Conservation (phyloP, 2,329 filamentous ascomycete genomes). For the Epichloe hybrida region DNA sequence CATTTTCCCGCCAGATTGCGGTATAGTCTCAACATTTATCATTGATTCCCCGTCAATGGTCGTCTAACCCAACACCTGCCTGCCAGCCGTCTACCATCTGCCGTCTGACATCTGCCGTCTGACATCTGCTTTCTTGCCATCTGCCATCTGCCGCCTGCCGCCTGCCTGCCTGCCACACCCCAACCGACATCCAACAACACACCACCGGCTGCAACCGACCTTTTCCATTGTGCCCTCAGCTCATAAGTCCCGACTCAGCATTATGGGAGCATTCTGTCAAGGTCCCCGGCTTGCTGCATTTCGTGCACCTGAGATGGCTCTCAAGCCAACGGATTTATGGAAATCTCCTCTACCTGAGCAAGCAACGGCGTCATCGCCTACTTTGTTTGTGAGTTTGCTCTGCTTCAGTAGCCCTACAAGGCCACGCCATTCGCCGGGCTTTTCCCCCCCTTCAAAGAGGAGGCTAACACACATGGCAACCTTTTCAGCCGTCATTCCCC, state of each 20-base stretch:
- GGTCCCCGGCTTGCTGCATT: conserved; percentile 1
- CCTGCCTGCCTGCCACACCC: background rate
- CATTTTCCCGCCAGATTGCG: background rate
- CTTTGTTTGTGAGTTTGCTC: conserved; percentile 6
- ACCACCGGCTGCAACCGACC: background rate
- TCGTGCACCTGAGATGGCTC: background rate
- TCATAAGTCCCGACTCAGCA: background rate
- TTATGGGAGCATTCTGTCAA: conserved; percentile 5
- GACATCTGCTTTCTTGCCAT: too few species aligned
- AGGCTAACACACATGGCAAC: background rate
- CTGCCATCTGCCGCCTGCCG: too few species aligned
- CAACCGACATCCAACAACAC: background rate
- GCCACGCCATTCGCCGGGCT: background rate
- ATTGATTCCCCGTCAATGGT: too few species aligned
- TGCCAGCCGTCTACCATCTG: too few species aligned
- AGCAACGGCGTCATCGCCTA: background rate
- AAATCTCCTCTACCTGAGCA: background rate
- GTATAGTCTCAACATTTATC: background rate
- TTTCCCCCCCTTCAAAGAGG: background rate
- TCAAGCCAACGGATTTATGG: background rate
- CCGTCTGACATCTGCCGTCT: too few species aligned
- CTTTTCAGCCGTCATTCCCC: conserved; percentile 25
- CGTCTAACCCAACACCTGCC: too few species aligned
- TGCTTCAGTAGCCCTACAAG: background rate
- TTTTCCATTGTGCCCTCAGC: background rate